Percentiles rank a stretch among this genome's conserved stretches.
phyloP scores from a whole-genome alignment of 495 filamentous ascomycete species.

The Beverwykella pulmonaria region DNA sequence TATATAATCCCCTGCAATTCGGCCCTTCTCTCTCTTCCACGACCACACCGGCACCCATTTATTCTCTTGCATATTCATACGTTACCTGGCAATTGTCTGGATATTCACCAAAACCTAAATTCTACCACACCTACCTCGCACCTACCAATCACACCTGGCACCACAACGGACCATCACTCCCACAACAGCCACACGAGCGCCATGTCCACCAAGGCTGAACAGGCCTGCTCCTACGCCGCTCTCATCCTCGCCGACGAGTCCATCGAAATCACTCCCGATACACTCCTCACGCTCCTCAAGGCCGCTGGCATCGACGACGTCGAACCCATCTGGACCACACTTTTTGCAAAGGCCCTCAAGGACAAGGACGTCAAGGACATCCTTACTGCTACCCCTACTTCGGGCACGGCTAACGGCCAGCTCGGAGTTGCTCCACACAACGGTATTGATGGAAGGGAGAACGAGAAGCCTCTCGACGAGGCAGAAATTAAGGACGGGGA shows the following conservation, averaged over 20 bases:
- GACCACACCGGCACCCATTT: no score
- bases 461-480: not conserved
- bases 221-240: constrained; percentile 70
- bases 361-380: constrained; percentile 99
- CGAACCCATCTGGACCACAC: constrained; percentile 94
- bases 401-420: not conserved
- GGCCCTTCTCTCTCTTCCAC: no score
- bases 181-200: no score
- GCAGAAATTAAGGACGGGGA: not conserved
- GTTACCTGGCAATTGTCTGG: not conserved
- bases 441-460: constrained; percentile 1
- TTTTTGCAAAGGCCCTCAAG: constrained; percentile 99
- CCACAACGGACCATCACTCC: no score
- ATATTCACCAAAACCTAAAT: not conserved
- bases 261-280: constrained; percentile 95
- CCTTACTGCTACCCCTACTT: constrained; percentile 50
- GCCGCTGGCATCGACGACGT: constrained; percentile 84
- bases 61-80: not conserved
- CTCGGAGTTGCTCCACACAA: not conserved
- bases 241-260: constrained; percentile 98
- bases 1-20: no score
- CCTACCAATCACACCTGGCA: no score
- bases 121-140: no score
- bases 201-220: not conserved
- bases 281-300: constrained; percentile 83